A percentile compares a stretch with the other conserved stretches of the same genome.
These are phyloP conservation scores for Flaveria floridana DNA, from an alignment of 140 eudicot species.

Conservation along the genomic window DNA sequence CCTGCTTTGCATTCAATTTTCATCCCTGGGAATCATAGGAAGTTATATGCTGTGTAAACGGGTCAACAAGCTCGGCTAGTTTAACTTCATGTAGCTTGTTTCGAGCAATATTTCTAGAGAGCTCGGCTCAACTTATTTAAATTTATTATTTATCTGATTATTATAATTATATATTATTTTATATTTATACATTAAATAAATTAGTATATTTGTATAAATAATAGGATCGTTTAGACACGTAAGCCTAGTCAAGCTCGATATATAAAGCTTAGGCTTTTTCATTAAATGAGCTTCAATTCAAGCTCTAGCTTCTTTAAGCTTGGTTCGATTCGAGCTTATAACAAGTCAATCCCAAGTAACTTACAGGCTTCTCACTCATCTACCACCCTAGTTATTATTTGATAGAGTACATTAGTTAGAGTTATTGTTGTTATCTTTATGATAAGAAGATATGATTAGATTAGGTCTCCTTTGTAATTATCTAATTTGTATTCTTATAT, in stretches of 20 bases:
- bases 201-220: too few relatives aligned
- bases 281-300: not conserved
- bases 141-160: not conserved
- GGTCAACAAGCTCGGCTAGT: not conserved
- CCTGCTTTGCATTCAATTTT: constrained; percentile 13
- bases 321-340: not conserved
- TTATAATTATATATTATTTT: too few relatives aligned
- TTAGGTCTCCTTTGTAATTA: too few relatives aligned
- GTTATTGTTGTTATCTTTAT: too few relatives aligned
- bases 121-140: not conserved
- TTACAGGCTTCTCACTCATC: not conserved
- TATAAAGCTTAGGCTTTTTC: too few relatives aligned
- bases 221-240: too few relatives aligned
- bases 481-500: too few relatives aligned
- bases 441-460: too few relatives aligned
- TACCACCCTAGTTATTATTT: not conserved
- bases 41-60: not conserved
- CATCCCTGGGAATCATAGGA: constrained; percentile 5
- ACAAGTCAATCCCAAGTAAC: not conserved
- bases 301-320: not conserved
- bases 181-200: too few relatives aligned
- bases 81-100: not conserved
- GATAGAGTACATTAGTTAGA: too few relatives aligned
- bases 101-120: not conserved
- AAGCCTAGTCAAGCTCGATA: too few relatives aligned